phyloP scores from a whole-genome alignment of 352 stramenopile genomes.

The Phytophthora melonis region DNA sequence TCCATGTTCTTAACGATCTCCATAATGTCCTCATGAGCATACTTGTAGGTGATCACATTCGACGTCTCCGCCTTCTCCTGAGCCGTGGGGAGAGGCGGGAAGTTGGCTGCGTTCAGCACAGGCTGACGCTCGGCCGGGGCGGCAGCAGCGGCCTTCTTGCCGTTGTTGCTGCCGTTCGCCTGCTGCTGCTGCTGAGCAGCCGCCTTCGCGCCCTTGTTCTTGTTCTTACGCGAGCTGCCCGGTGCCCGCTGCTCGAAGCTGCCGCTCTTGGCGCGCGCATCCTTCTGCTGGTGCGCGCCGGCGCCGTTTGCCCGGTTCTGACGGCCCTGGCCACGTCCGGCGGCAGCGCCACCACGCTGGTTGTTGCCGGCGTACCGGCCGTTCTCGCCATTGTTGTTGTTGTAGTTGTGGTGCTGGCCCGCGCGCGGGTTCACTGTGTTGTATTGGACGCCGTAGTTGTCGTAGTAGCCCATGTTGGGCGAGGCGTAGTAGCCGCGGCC shows the following conservation, averaged over 20 bases:
- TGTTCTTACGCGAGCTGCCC: conserved; percentile 60
- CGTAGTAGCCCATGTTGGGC: conserved; percentile 68
- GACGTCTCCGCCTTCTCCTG: conserved; percentile 46
- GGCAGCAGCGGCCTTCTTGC: conserved; percentile 40
- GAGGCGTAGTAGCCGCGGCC: conserved; percentile 76
- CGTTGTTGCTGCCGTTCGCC: conserved; percentile 37
- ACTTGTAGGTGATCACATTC: conserved; percentile 73
- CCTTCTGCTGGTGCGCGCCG: conserved; percentile 46
- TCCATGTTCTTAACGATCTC: conserved; percentile 94
- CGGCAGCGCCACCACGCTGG: conserved; percentile 36
- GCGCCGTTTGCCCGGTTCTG: conserved; percentile 47
- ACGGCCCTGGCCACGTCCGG: conserved; percentile 43
- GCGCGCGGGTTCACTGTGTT: conserved; percentile 49
- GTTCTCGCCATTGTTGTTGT: conserved; percentile 43
- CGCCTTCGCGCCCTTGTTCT: conserved; percentile 69
- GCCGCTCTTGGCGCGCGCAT: conserved; percentile 56
- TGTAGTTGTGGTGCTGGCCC: conserved; percentile 47
- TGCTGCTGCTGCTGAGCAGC: conserved; percentile 44
- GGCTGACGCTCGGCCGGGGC: conserved; percentile 64
- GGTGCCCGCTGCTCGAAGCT: conserved; percentile 62
- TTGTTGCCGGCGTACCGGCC: conserved; percentile 48
- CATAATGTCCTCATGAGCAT: conserved; percentile 92
- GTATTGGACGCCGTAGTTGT: conserved; percentile 87
- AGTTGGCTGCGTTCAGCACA: conserved; percentile 85
- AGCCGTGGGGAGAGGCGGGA: conserved; percentile 73